Percentiles rank a stretch among this genome's conserved stretches.
phyloP scores from a whole-genome alignment of 1,284 basidiomycete species.

The Somion occarium region DNA sequence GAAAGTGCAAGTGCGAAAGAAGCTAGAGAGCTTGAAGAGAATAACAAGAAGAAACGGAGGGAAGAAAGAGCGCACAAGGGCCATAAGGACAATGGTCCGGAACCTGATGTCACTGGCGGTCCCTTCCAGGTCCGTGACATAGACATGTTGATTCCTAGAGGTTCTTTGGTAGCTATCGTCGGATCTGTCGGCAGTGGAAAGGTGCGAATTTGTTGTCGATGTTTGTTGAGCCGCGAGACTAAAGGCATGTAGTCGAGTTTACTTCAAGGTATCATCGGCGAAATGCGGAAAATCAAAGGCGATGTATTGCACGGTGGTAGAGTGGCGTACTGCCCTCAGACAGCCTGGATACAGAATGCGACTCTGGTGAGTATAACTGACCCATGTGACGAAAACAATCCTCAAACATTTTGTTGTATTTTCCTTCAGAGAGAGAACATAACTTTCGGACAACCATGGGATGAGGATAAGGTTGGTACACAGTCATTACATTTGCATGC shows the following conservation, averaged over 20 bases:
- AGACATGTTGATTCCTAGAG: conserved; percentile 50
- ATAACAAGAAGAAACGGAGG: conserved; percentile 21
- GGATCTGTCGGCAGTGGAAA: conserved; percentile 61
- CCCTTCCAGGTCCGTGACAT: conserved; percentile 52
- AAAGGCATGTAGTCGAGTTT: conserved; percentile 50
- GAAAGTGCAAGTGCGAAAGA: conserved; percentile 26
- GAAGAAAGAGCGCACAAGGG: conserved; percentile 6
- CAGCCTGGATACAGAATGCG: conserved; percentile 87
- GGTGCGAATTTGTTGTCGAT: conserved; percentile 17
- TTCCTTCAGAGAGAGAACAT: conserved; percentile 50
- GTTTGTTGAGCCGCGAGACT: neutral
- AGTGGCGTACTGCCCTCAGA: conserved; percentile 81
- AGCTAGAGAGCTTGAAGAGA: conserved; percentile 15
- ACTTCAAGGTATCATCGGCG: conserved; percentile 67
- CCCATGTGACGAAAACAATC: neutral
- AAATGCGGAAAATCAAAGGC: conserved; percentile 60
- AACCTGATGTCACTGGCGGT: conserved; percentile 10
- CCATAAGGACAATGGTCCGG: no score
- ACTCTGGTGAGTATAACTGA: conserved; percentile 48
- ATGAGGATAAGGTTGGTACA: conserved; percentile 41
- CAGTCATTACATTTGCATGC: neutral
- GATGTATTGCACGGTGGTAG: conserved; percentile 60
- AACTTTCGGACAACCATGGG: conserved; percentile 63
- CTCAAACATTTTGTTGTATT: no score
- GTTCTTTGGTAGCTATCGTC: conserved; percentile 60